Evolutionary conservation across 164 flowering plant genomes (phyloP).

Genomic region (Vitis labrusca): DNA sequence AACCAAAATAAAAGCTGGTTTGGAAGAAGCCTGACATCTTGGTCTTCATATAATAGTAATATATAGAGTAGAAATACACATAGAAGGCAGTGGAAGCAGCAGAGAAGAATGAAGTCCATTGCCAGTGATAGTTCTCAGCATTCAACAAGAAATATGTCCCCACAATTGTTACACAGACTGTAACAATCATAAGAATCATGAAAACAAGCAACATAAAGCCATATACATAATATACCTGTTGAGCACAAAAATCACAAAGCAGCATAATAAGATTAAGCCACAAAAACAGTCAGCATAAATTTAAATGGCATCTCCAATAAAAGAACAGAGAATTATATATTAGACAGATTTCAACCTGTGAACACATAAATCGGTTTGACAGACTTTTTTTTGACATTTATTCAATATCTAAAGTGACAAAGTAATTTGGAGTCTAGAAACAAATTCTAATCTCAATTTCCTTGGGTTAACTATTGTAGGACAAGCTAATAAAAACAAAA

Average conservation of each 20-base stretch:
- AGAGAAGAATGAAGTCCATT: constrained; percentile 98
- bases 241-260: constrained; percentile 1
- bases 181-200: constrained; percentile 87
- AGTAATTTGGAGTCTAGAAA: no score
- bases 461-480: no score
- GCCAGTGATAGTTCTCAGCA: constrained; percentile 99
- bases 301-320: no score
- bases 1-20: constrained; percentile 98
- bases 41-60: constrained; percentile 91
- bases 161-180: constrained; percentile 96
- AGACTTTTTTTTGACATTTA: no score
- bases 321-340: no score
- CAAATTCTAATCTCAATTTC: no score
- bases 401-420: no score
- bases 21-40: constrained; percentile 99
- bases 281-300: no score
- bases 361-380: no score
- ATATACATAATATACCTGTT: constrained; percentile 97
- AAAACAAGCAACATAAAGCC: constrained; percentile 98
- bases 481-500: no score
- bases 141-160: constrained; percentile 94
- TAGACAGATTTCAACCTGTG: no score
- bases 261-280: not conserved
- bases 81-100: constrained; percentile 97
- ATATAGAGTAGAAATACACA: constrained; percentile 88